Base-by-base conservation (phyloP, 257 asterid species). In the Coffea canephora region DNA sequence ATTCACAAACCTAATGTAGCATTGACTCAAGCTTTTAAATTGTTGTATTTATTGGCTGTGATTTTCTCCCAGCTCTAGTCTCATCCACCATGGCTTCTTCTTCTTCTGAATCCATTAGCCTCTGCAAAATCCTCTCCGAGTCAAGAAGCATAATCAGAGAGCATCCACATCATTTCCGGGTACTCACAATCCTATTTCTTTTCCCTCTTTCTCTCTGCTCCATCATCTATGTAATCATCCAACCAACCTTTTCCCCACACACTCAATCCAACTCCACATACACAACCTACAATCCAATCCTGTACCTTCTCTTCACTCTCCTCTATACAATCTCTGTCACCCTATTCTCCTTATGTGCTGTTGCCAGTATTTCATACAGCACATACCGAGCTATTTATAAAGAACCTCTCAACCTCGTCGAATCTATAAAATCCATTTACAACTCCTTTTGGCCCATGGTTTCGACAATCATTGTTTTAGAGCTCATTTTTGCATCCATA, bases 161-260 rank as follows among this genome's bases (percentile, higher is more conserved):
- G 46, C 95, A 88, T 85, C 62, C 82, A 25, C 79, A 84, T 83
- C 93, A 89, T 59, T 92, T 85, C 82, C 61, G 73, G 39, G 84
- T 89, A 71, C 90, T 93, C 7, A 78, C 93, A 0, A 66, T 86
- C 36, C 82, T 89, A 86, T 90, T 91, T 86, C 78, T 93, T 77
- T 78, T 90, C 57, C 98, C 98, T 10, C 50, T 74, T 41, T 84
- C 89, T 61, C 9, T 87, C 11, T 90, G 89, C 61, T 11, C 81
- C 81, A 59, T 83, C 70, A 45, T 87, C 65, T 86, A 82, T 89
- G 82, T 84, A 8, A 85, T 84, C 27, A 78, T 83, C 43, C 84
- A 74, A 31, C 21, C 65, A 69, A 52, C 78, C 36, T 66, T 87
- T 34, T 39, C 4, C 4, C 4, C 43, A 39, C 43, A 39, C 43